Base-by-base conservation (phyloP, 345 rosid genomes). In the Syzygium aromaticum region DNA sequence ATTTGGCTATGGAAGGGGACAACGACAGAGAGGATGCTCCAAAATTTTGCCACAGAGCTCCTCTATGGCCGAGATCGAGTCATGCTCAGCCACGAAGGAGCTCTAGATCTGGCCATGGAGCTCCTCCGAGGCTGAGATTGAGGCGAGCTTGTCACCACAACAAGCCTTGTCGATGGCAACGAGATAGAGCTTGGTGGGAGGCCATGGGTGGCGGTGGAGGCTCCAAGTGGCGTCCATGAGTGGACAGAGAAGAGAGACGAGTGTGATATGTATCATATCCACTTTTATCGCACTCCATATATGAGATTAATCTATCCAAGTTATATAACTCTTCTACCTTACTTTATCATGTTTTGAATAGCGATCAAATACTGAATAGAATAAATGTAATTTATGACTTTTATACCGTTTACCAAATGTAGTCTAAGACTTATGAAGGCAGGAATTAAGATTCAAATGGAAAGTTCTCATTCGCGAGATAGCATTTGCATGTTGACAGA, bases 351-450 rank as follows among this genome's bases (percentile, higher is more conserved):
- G 14, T 33, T 0, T 73, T 17, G 40, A 3, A 33, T 25, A 67
- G 0, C 3, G 17, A 17, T 7, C 23, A 67, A 17, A 17, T 3
- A 67, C 2, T 1, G 0, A 11, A 67, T 67, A 33, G 6, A 10
- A 17, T 0, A 15, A 33, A 67, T 3, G 12, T 33, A 67, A 9
- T 8, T 2, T 4, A 33, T 1, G 5, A 17, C 25, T 67, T 67
- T 17, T 8, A 30, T 17, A 67, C 0, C 17, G 0, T 30, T 12
- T 67, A 30, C 22, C 23, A 67, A 33, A 33, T 6, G 1, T 4
- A 9, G 13, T 5, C 38, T 33, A 17, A 73, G 25, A 73, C 22
- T 33, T 17, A 0, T 9, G 0, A 67, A 19, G 19, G 1, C 0
- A 10, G 3, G 9, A 67, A 73, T 5, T 19, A 33, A 0, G 49